Evolutionary conservation across 2,329 filamentous ascomycete species (phyloP).

Genomic region (Polytolypa hystricis): DNA sequence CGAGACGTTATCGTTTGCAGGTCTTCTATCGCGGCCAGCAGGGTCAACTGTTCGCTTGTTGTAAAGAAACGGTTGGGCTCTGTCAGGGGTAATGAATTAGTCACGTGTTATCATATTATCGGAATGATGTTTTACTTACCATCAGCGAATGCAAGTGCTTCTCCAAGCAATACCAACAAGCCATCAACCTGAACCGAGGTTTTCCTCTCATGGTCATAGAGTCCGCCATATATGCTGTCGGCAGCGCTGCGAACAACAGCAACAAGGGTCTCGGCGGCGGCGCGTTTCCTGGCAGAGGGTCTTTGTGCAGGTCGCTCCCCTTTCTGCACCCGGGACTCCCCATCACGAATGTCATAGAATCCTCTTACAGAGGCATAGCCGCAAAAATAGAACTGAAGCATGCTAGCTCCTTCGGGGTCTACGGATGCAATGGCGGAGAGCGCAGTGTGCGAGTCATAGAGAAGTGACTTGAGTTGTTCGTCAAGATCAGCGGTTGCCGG

Average conservation of each 20-base stretch:
- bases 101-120: too few relatives aligned
- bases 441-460: slow-evolving; percentile 60
- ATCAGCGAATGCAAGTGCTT: slow-evolving; percentile 67
- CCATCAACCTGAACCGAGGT: slow-evolving; percentile 84
- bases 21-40: slow-evolving; percentile 71
- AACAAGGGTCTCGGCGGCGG: slow-evolving; percentile 62
- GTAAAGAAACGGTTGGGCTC: slow-evolving; percentile 51
- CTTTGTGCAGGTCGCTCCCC: slow-evolving; percentile 34
- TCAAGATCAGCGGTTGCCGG: slow-evolving; percentile 64
- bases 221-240: slow-evolving; percentile 80
- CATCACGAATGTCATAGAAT: slow-evolving; percentile 83
- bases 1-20: slow-evolving; percentile 62
- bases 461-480: slow-evolving; percentile 54
- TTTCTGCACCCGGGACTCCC: slow-evolving; percentile 34
- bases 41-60: slow-evolving; percentile 59
- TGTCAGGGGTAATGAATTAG: background rate
- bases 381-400: slow-evolving; percentile 75
- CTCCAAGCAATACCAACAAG: slow-evolving; percentile 69
- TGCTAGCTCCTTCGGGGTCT: slow-evolving; percentile 69
- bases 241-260: slow-evolving; percentile 79
- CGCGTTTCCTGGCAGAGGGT: slow-evolving; percentile 52
- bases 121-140: too few relatives aligned
- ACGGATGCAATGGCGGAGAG: slow-evolving; percentile 60
- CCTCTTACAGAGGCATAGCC: slow-evolving; percentile 84
- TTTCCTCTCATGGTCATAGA: slow-evolving; percentile 71